Evolutionary conservation across 805 yeast species (phyloP).

Genomic region (Candida suzukii): DNA sequence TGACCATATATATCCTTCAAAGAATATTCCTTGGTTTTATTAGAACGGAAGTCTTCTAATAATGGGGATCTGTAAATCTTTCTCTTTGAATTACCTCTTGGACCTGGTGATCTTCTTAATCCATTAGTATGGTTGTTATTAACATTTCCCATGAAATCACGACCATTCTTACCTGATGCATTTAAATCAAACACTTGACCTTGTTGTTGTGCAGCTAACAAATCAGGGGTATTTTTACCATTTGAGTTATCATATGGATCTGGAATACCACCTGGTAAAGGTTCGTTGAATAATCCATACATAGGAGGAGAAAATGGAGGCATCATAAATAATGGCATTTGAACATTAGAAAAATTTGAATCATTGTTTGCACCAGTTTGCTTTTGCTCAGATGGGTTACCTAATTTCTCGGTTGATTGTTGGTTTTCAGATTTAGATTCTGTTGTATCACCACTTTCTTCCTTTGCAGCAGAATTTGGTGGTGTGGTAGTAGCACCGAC

Average conservation of each 20-base stretch:
- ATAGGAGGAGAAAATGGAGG: conserved; percentile 32
- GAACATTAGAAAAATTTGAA: conserved; percentile 5
- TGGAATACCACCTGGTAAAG: conserved; percentile 11
- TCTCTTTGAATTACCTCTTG: conserved; percentile 19
- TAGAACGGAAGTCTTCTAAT: conserved; percentile 77
- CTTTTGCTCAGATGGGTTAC: not conserved
- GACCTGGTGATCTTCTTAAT: conserved; percentile 5
- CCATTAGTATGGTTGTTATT: not conserved
- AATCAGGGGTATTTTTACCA: not conserved
- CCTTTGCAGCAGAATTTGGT: not conserved
- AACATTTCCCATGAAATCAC: too few species aligned
- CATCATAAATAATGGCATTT: conserved; percentile 35
- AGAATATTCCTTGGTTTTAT: conserved; percentile 49
- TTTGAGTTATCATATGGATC: not conserved
- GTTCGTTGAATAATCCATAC: conserved; percentile 5
- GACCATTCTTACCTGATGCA: not conserved
- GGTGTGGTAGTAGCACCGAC: not conserved
- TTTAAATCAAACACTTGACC: not conserved
- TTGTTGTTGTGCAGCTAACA: not conserved
- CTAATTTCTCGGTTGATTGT: not conserved
- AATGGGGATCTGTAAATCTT: conserved; percentile 71
- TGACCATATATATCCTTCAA: conserved; percentile 77
- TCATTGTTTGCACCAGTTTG: conserved; percentile 1
- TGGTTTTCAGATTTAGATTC: not conserved
- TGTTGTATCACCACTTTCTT: conserved; percentile 1